A percentile compares a stretch with the other conserved stretches of the same genome.
phyloP scores from a whole-genome alignment of 441 rosid species.

The Populus hybrid region DNA sequence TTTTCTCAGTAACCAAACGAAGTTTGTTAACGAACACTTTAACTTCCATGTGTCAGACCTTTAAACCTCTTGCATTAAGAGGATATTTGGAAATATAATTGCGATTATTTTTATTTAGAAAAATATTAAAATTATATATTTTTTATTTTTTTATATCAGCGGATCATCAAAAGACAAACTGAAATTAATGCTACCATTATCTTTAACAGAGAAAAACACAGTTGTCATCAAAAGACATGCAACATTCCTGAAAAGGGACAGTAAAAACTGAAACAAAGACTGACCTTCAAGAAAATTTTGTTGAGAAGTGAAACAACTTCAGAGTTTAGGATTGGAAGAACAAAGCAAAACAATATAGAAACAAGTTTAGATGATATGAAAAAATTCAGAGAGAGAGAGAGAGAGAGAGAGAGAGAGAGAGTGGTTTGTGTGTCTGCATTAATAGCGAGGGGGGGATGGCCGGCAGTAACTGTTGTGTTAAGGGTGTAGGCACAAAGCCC shows the following conservation, averaged over 20 bases:
- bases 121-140: no score
- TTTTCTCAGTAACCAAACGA: conserved; percentile 4
- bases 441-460: conserved; percentile 18
- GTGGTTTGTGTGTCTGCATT: conserved; percentile 23
- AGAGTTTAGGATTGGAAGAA: background rate
- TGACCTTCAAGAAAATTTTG: background rate
- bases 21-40: background rate
- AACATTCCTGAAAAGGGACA: background rate
- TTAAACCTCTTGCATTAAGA: background rate
- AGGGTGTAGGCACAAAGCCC: background rate
- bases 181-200: background rate
- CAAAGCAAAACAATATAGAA: background rate
- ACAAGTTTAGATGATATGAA: background rate
- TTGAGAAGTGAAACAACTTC: background rate
- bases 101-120: no score
- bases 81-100: no score
- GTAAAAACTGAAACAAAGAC: conserved; percentile 1
- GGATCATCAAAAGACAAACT: no score
- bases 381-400: background rate
- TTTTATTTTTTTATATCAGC: no score
- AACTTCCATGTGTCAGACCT: background rate
- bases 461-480: conserved; percentile 6
- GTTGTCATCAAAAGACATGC: background rate
- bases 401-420: background rate
- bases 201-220: background rate